Base-by-base conservation (phyloP, 139 green algal genomes). In the Choricystis sp. region DNA sequence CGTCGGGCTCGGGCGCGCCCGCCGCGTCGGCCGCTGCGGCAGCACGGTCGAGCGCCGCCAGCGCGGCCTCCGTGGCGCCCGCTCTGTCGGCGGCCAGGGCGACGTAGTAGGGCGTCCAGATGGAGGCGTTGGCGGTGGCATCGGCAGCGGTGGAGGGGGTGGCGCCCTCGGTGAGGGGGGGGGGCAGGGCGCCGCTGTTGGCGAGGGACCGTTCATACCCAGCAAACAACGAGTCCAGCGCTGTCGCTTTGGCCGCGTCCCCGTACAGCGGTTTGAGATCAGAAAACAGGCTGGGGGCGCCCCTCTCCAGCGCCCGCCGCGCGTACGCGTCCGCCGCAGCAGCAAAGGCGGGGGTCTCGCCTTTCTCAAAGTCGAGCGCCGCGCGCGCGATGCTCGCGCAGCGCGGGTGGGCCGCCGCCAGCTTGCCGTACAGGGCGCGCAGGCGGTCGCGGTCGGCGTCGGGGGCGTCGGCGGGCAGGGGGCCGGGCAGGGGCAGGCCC, bases 201-300 rank as follows among this genome's bases (percentile, higher is more conserved):
- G 40, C 40, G 52, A 78, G 57, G 2, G 48, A 61, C 16, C 55
- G 31, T 21, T 70, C 62, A 20, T 76, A n/a, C 9, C 65, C 30
- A 24, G 63, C 28, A 28, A 83, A 74, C 16, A 83, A 55, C 30
- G 57, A n/a, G 14, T 66, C 76, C 14, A 82, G 63, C 0, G 59
- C 48, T 3, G 49, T 31, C 28, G 59, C 57, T 59, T 65, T 77
- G 72, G 48, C 57, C 3, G 30, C 21, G 68, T 80, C 71, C 24
- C 49, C 72, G 75, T 96, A 94, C 24, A 99, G 70, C 19, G 84
- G 75, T 64, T 82, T 83, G 22, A 97, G 61, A 61, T 95, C 89
- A 3, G 82, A 81, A 74, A 96, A 99, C 29, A 99, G 78, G 19
- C 82, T 94, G n/a, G 93, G 94, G 31, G 98, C 80, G 48, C 93